phyloP scores from a whole-genome alignment of 768 basidiomycete genomes.

The Calocera viscosa region DNA sequence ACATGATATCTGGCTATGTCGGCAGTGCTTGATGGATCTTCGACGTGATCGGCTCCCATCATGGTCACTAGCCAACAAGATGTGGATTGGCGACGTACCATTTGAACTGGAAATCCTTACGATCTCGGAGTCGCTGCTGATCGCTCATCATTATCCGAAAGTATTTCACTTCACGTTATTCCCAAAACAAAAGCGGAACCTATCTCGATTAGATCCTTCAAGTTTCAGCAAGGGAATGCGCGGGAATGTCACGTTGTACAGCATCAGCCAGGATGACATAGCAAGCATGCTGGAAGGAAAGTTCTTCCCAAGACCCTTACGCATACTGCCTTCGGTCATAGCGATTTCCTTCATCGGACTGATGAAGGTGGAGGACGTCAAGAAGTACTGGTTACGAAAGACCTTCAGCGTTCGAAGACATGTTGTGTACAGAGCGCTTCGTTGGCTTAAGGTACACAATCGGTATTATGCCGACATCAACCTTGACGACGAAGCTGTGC shows the following conservation, averaged over 20 bases:
- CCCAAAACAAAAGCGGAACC: conserved; percentile 21
- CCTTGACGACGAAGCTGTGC: conserved; percentile 15
- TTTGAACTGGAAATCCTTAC: conserved; percentile 25
- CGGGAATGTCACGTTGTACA: conserved; percentile 30
- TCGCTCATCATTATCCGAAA: conserved; percentile 25
- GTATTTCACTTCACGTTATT: conserved; percentile 30
- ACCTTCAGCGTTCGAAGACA: conserved; percentile 28
- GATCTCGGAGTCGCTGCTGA: conserved; percentile 30
- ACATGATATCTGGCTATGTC: background rate
- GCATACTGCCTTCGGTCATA: conserved; percentile 26
- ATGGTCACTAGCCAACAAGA: conserved; percentile 27
- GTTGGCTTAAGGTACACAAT: conserved; percentile 32
- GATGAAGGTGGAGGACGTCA: conserved; percentile 18
- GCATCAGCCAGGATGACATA: conserved; percentile 23
- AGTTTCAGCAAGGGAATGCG: conserved; percentile 25
- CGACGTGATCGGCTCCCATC: background rate
- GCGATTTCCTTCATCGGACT: conserved; percentile 30
- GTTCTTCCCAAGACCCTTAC: conserved; percentile 26
- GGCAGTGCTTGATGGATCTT: background rate
- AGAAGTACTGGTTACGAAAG: conserved; percentile 21
- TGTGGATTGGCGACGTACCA: conserved; percentile 33
- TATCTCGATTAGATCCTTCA: background rate
- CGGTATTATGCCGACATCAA: conserved; percentile 25
- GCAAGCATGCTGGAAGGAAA: conserved; percentile 27
- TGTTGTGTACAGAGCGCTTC: conserved; percentile 24